These are phyloP conservation scores for Strobilomyces dryophilus DNA, from an alignment of 768 basidiomycete genomes.

Conservation along the genomic window DNA sequence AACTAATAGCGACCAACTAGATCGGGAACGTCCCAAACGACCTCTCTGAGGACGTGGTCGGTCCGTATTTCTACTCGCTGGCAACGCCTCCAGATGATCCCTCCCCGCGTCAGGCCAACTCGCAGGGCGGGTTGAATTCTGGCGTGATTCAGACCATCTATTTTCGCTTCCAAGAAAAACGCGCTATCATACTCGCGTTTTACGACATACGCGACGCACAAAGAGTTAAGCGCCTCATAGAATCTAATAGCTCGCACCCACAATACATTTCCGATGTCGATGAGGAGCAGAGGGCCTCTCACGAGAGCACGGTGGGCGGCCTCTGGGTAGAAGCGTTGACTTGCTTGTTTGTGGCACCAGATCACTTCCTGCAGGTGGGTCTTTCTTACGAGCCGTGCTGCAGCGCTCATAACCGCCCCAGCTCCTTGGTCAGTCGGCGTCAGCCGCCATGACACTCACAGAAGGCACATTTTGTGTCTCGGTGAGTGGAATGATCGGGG, in stretches of 20 bases:
- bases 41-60: conserved; percentile 29
- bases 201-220: conserved; percentile 55
- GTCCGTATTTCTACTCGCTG: conserved; percentile 28
- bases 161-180: conserved; percentile 44
- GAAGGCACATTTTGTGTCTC: conserved; percentile 51
- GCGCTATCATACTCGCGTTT: conserved; percentile 58
- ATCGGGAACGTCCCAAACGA: conserved; percentile 37
- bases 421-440: conserved; percentile 47
- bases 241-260: conserved; percentile 14
- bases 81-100: conserved; percentile 16
- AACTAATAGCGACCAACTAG: conserved; percentile 25
- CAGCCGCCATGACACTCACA: conserved; percentile 45
- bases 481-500: conserved; percentile 29
- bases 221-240: conserved; percentile 42
- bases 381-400: conserved; percentile 1
- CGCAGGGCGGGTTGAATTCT: conserved; percentile 10
- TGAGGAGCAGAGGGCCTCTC: conserved; percentile 4
- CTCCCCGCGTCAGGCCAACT: conserved; percentile 1
- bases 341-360: conserved; percentile 43
- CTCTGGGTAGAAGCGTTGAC: conserved; percentile 29
- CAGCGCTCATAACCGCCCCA: conserved; percentile 23
- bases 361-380: conserved; percentile 44
- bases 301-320: conserved; percentile 1
- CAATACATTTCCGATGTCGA: neutral
- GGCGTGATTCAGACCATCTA: conserved; percentile 53